These are phyloP conservation scores for Debaryomyces tyrocola DNA, from an alignment of 805 yeast species.

Conservation along the genomic window DNA sequence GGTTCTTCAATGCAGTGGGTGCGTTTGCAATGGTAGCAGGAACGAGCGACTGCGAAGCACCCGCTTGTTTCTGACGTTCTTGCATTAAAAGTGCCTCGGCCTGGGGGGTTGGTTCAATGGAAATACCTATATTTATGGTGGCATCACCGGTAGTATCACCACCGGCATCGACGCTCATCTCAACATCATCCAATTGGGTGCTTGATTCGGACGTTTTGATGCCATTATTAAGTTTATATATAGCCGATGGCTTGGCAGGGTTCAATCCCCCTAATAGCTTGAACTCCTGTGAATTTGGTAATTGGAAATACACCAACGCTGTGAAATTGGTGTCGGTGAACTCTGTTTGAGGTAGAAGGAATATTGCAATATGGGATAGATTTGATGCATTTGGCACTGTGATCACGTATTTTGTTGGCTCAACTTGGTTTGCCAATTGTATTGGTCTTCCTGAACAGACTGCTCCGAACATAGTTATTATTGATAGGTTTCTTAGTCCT, in stretches of 20 bases:
- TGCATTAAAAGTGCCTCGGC: constrained; percentile 60
- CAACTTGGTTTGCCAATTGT: constrained; percentile 63
- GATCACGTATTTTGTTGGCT: constrained; percentile 63
- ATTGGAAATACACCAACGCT: constrained; percentile 86
- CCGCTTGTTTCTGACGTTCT: constrained; percentile 29
- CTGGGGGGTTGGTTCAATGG: constrained; percentile 73
- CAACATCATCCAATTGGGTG: constrained; percentile 43
- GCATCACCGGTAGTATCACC: constrained; percentile 29
- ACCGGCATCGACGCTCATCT: constrained; percentile 32
- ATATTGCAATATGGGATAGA: constrained; percentile 78
- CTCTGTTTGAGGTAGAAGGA: constrained; percentile 78
- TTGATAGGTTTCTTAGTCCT: background rate
- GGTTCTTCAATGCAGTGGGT: constrained; percentile 18
- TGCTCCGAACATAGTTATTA: constrained; percentile 64
- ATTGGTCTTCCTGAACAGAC: constrained; percentile 72
- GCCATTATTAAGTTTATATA: constrained; percentile 68
- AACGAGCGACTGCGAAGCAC: constrained; percentile 17
- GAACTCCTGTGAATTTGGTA: constrained; percentile 63
- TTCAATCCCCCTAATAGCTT: constrained; percentile 65
- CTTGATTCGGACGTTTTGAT: constrained; percentile 23
- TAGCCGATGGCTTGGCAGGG: constrained; percentile 81
- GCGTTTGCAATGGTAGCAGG: constrained; percentile 17
- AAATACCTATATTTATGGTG: constrained; percentile 68
- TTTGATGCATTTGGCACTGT: constrained; percentile 61
- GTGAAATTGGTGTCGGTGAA: constrained; percentile 63